These are phyloP conservation scores for Beauveria medogensis DNA, from an alignment of 2,329 filamentous ascomycete species.

Conservation along the genomic window DNA sequence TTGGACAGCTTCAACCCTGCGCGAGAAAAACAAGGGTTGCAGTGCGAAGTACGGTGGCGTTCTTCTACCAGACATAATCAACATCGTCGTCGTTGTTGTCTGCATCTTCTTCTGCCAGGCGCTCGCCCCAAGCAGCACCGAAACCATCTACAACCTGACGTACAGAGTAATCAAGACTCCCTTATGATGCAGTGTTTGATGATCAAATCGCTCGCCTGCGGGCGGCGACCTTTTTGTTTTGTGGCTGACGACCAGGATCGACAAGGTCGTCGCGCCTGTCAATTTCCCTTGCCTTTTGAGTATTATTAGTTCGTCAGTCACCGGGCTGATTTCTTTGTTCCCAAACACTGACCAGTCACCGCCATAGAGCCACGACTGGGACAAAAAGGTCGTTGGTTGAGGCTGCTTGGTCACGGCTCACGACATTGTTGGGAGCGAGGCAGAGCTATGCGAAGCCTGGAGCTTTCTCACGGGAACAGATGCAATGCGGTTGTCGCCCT, in stretches of 20 bases:
- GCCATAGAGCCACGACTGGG: not conserved
- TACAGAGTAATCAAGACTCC: not conserved
- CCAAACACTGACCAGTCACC: not conserved
- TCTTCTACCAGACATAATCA: too few relatives aligned
- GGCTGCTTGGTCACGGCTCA: not conserved
- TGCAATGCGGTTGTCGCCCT: not conserved
- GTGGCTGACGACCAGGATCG: constrained; percentile 8
- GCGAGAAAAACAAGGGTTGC: not conserved
- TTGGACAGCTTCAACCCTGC: not conserved
- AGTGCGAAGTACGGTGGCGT: not conserved
- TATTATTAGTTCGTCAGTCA: not conserved
- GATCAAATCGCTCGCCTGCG: not conserved
- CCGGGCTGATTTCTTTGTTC: not conserved
- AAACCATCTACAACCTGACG: not conserved
- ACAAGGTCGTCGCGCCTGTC: constrained; percentile 1
- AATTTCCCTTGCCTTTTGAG: not conserved
- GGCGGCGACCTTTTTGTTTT: not conserved
- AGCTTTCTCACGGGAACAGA: not conserved
- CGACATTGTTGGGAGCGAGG: not conserved
- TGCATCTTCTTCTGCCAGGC: not conserved
- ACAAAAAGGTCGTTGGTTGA: not conserved
- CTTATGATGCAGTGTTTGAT: too few relatives aligned
- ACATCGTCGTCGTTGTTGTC: too few relatives aligned
- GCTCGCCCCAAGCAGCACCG: not conserved
- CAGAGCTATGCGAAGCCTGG: not conserved